Evolutionary conservation across 2,329 filamentous ascomycete species (phyloP), one percentile per base, ranked within the genome.

Genomic region (Botryotinia convoluta): DNA sequence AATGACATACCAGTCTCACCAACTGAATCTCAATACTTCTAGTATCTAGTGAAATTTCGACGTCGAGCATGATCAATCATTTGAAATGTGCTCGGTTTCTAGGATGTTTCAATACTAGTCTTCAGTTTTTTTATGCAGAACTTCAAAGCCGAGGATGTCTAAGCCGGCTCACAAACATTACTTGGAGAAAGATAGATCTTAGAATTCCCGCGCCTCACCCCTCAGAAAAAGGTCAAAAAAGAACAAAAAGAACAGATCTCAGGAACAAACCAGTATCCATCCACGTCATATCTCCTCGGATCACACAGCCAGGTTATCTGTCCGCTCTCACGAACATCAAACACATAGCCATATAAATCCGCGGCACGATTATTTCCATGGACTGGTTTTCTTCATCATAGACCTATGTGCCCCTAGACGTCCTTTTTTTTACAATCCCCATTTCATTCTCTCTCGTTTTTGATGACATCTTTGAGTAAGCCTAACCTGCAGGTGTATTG

Each of bases 1-100:
- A 29, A 29, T 57, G 1, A 29, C 1, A 16, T 57, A 18, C 6
- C n/a, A 18, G 1, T 8, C 14, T 57, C 3, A 1, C 3, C 14
- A 1, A 18, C 6, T 9, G 0, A 18, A 29, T 3, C n/a, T 29
- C 7, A 18, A n/a, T 0, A 6, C 6, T 29, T 57, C 2, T 16
- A 4, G 14, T 6, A 29, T 29, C 29, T 3, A 4, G 5, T 4
- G 18, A 8, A 29, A 2, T 57, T 3, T 2, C 14, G 14, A 18
- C 7, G n/a, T 29, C 12, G n/a, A 29, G 51, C 14, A 29, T 18
- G 1, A 29, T 7, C n/a, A 54, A 18, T 16, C 7, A 29, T 18
- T 4, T 54, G 14, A 3, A 18, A 54, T n/a, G 14, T 29, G 1
- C 14, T 16, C 5, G 14, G 12, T n/a, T 18, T 9, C 51, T 16